Conservation (phyloP, 1,284 basidiomycete species). For the Tremellales sp. region DNA sequence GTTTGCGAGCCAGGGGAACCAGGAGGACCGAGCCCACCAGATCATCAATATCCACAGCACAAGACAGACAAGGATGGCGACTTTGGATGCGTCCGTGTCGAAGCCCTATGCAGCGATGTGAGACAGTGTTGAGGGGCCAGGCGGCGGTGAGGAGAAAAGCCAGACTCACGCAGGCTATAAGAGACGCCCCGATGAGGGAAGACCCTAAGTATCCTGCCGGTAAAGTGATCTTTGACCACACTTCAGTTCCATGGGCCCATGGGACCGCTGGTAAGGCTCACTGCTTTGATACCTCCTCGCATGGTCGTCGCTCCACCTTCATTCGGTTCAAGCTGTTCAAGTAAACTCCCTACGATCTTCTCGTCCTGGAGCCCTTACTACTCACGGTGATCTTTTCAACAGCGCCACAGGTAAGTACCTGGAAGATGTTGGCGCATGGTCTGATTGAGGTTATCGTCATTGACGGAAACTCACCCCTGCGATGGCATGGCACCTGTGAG, state of each 20-base stretch:
- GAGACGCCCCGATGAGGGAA: constrained; percentile 78
- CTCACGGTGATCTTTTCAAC: constrained; percentile 79
- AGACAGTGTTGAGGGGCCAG: neutral
- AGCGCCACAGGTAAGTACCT: constrained; percentile 78
- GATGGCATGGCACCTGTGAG: constrained; percentile 79
- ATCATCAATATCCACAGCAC: constrained; percentile 87
- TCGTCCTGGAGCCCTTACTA: too few relatives aligned
- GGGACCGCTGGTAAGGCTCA: constrained; percentile 53
- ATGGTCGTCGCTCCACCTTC: constrained; percentile 91
- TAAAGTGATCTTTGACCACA: constrained; percentile 45
- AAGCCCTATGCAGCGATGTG: constrained; percentile 57
- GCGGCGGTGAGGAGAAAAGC: neutral
- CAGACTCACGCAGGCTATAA: constrained; percentile 73
- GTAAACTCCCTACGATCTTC: constrained; percentile 57
- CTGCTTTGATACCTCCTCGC: constrained; percentile 83
- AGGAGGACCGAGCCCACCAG: constrained; percentile 76
- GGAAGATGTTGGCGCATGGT: constrained; percentile 24
- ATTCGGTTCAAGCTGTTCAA: constrained; percentile 54
- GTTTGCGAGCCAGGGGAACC: constrained; percentile 54
- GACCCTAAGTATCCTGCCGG: constrained; percentile 92
- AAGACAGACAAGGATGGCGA: constrained; percentile 77
- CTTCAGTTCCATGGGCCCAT: constrained; percentile 1
- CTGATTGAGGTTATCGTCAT: constrained; percentile 27
- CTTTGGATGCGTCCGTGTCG: constrained; percentile 86
- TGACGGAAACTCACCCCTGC: constrained; percentile 52